Base-by-base conservation (phyloP, 164 flowering plant genomes). In the Magnolia kwangsiensis region DNA sequence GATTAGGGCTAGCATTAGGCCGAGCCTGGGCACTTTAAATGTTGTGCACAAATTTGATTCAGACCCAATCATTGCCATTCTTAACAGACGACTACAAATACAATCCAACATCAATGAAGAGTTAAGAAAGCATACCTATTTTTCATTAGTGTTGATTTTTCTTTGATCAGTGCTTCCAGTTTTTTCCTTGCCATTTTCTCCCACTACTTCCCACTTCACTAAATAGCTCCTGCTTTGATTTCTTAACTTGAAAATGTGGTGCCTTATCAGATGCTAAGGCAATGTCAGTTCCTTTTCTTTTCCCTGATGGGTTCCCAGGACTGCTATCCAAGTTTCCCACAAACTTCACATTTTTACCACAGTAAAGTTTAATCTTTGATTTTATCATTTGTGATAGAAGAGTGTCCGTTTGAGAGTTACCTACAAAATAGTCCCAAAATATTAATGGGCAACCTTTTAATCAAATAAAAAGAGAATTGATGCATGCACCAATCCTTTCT, bases 301-400 rank as follows among this genome's bases (percentile, higher is more conserved):
- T 31, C 63, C 65, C 72, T 7, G 31, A 21, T 63, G 71, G 18
- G 16, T 8, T 23, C 51, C 45, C 69, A 61, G 45, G 7, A 75
- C 20, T 51, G 24, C 27, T 69, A n/a, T 63, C 29, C 29, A 27
- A 66, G 14, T 19, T 63, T 9, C n/a, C 76, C 61, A 51, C 72
- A 9, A 27, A n/a, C 13, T 64, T 29, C 74, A 13, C 27, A 55
- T 63, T 1, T 14, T 50, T 55, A 49, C 51, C 50, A 37, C 71
- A 51, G 65, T 71, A 84, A 8, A 83, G 72, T 81, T 75, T 88
- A 9, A 8, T 7, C 80, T 88, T 88, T 14, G 91, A 83, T 69
- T 78, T 82, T 19, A 88, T 87, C 27, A 85, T 84, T 72, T 81
- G 79, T 21, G 72, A 78, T 37, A 88, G 85, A 61, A 63, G 13